Conservation (phyloP, 495 filamentous ascomycete genomes). For the Jackrogersella minutella region DNA sequence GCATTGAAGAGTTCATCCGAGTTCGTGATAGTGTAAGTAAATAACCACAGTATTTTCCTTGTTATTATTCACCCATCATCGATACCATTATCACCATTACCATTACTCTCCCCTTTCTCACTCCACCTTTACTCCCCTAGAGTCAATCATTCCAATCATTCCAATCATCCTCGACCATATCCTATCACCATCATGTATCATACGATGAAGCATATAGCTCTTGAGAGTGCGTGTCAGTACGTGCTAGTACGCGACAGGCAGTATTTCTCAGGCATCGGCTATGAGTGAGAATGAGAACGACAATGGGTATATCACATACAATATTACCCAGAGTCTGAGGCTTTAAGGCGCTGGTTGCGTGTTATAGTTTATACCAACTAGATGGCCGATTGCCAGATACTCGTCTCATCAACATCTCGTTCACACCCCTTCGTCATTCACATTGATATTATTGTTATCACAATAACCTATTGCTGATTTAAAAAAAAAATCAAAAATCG, state of each 20-base stretch:
- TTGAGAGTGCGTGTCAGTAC: too few relatives aligned
- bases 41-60: not conserved
- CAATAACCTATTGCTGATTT: not conserved
- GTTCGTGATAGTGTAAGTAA: conserved; percentile 61
- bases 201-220: too few relatives aligned
- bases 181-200: not conserved
- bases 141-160: too few relatives aligned
- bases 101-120: not conserved
- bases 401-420: not conserved
- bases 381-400: not conserved
- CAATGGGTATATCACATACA: not conserved
- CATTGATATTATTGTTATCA: not conserved
- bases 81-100: not conserved
- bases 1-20: conserved; percentile 57
- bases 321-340: too few relatives aligned
- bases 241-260: too few relatives aligned
- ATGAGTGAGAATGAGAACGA: not conserved
- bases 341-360: not conserved
- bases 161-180: not conserved
- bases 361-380: not conserved
- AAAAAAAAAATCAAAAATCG: too few relatives aligned
- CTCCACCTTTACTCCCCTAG: too few relatives aligned
- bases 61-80: not conserved
- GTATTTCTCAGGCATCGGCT: not conserved
- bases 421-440: not conserved